These are phyloP conservation scores for Sclerotinia subarctica DNA, from an alignment of 2,329 filamentous ascomycete species.

Conservation along the genomic window DNA sequence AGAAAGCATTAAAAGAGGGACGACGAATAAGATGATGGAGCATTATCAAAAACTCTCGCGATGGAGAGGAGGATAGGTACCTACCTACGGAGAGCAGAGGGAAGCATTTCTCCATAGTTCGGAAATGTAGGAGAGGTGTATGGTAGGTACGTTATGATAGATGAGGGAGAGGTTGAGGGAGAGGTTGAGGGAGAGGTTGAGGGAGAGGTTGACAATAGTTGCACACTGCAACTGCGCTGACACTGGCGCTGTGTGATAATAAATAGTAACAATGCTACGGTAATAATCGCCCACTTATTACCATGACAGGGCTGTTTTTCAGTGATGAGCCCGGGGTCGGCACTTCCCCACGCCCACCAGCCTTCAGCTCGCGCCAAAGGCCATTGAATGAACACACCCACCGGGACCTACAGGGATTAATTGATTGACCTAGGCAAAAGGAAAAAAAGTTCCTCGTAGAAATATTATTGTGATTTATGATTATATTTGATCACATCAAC, in stretches of 20 bases:
- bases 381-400: too few species aligned
- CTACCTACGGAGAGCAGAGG: neutral
- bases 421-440: neutral
- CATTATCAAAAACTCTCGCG: neutral
- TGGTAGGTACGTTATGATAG: neutral
- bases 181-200: neutral
- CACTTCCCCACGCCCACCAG: constrained; percentile 2
- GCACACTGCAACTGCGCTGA: too few species aligned
- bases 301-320: neutral
- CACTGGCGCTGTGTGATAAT: neutral
- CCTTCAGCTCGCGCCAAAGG: too few species aligned
- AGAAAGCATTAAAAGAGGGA: neutral
- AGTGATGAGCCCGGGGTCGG: neutral
- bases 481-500: neutral
- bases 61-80: neutral
- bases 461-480: neutral
- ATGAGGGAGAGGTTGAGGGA: neutral
- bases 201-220: neutral
- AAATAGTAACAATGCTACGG: neutral
- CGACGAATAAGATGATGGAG: constrained; percentile 4
- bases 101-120: neutral
- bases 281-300: neutral
- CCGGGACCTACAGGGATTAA: constrained; percentile 3
- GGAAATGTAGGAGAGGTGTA: neutral
- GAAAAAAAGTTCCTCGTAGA: neutral